Evolutionary conservation across 495 filamentous ascomycete genomes (phyloP).

Genomic region (Tuber borchii): DNA sequence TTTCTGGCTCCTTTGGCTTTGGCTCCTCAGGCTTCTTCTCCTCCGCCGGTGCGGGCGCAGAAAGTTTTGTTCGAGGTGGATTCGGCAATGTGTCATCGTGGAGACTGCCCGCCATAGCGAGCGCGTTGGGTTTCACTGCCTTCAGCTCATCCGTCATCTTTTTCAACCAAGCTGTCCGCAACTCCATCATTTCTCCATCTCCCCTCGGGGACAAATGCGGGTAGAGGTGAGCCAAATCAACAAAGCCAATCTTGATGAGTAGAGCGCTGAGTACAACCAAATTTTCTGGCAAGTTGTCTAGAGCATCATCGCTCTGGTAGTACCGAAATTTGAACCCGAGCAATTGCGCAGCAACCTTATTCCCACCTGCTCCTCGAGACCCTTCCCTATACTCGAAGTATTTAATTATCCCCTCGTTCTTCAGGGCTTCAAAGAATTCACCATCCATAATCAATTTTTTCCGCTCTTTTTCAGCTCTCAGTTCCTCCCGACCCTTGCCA

Average conservation of each 20-base stretch:
- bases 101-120: slow-evolving; percentile 80
- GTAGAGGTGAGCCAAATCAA: slow-evolving; percentile 88
- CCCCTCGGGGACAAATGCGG: slow-evolving; percentile 75
- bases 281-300: slow-evolving; percentile 68
- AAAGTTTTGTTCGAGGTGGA: slow-evolving; percentile 36
- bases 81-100: slow-evolving; percentile 68
- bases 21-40: slow-evolving; percentile 31
- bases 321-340: slow-evolving; percentile 97
- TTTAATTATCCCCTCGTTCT: slow-evolving; percentile 65
- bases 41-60: slow-evolving; percentile 11
- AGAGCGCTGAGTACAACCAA: slow-evolving; percentile 83
- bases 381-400: slow-evolving; percentile 64
- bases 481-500: slow-evolving; percentile 49
- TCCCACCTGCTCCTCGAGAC: slow-evolving; percentile 66
- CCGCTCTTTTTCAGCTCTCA: slow-evolving; percentile 48
- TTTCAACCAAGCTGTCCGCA: slow-evolving; percentile 60
- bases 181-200: slow-evolving; percentile 69
- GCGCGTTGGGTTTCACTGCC: slow-evolving; percentile 67
- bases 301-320: slow-evolving; percentile 68
- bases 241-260: slow-evolving; percentile 94
- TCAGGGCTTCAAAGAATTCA: slow-evolving; percentile 75
- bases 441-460: slow-evolving; percentile 57
- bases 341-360: slow-evolving; percentile 83
- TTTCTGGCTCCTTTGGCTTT: slow-evolving; percentile 61
- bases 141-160: slow-evolving; percentile 75